Percentiles rank a stretch among this genome's conserved stretches.
phyloP scores from a whole-genome alignment of 805 yeast genomes.

The Kuraishia hungarica region DNA sequence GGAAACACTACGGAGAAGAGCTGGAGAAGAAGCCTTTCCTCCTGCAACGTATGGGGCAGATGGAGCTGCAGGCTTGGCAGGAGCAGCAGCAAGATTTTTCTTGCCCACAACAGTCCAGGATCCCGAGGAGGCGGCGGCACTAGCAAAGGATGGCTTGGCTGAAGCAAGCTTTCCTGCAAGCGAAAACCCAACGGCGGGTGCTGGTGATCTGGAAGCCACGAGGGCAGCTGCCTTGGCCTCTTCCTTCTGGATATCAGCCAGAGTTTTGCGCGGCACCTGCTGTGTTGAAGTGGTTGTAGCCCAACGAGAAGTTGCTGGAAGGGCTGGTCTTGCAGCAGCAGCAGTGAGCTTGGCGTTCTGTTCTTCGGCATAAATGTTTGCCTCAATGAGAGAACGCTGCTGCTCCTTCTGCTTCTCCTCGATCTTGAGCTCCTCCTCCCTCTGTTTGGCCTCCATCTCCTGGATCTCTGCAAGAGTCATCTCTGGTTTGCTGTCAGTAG shows the following conservation, averaged over 20 bases:
- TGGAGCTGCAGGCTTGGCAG: constrained; percentile 14
- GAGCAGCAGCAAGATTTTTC: constrained; percentile 16
- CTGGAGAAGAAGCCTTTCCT: constrained; percentile 3
- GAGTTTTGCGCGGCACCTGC: constrained; percentile 10
- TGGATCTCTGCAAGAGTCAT: constrained; percentile 44
- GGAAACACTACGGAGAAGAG: constrained; percentile 15
- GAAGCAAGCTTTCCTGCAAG: constrained; percentile 7
- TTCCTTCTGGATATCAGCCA: constrained; percentile 12
- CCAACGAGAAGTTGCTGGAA: constrained; percentile 15
- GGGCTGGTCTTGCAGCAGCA: constrained; percentile 18
- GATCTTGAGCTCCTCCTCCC: constrained; percentile 33
- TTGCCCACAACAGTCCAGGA: constrained; percentile 31
- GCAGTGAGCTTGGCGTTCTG: constrained; percentile 12
- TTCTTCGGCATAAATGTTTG: constrained; percentile 1
- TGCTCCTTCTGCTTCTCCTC: constrained; percentile 10
- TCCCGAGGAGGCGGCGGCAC: constrained; percentile 11
- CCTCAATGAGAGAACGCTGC: background rate
- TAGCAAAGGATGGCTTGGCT: constrained; percentile 13
- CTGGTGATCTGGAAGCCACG: constrained; percentile 17
- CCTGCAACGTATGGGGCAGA: background rate
- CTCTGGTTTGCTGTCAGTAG: constrained; percentile 23
- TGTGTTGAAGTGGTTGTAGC: constrained; percentile 10
- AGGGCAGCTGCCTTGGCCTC: constrained; percentile 10
- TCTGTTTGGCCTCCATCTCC: constrained; percentile 29
- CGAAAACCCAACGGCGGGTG: constrained; percentile 16